These are phyloP conservation scores for Debaryomyces subglobosus DNA, from an alignment of 1,139 yeast species.

Conservation along the genomic window DNA sequence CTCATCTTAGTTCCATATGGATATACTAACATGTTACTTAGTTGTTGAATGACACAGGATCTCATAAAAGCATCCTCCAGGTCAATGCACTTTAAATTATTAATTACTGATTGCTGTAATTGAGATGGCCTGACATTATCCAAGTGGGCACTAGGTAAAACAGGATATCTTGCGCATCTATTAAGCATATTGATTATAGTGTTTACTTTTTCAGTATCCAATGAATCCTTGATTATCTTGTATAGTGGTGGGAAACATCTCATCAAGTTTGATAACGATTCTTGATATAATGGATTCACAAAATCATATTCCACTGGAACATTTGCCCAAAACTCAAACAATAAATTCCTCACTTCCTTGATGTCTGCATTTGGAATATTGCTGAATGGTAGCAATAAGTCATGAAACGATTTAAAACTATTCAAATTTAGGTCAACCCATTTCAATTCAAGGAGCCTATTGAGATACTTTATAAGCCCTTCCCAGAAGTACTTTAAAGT, in stretches of 20 bases:
- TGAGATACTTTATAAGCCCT: constrained; percentile 52
- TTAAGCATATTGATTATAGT: constrained; percentile 52
- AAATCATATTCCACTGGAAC: constrained; percentile 65
- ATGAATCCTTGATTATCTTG: constrained; percentile 30
- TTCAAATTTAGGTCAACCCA: constrained; percentile 53
- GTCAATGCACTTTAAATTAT: constrained; percentile 42
- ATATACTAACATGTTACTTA: constrained; percentile 53
- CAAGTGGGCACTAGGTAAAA: constrained; percentile 49
- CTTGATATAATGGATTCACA: constrained; percentile 56
- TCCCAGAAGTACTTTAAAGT: constrained; percentile 47
- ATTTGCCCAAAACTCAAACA: constrained; percentile 67
- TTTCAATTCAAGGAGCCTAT: constrained; percentile 37
- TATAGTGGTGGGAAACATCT: constrained; percentile 53
- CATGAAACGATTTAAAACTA: constrained; percentile 55
- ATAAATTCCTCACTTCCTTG: constrained; percentile 36
- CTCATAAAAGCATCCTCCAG: constrained; percentile 36
- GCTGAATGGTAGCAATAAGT: constrained; percentile 41
- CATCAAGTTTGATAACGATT: constrained; percentile 54
- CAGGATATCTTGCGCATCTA: constrained; percentile 68
- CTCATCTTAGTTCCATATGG: constrained; percentile 63
- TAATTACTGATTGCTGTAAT: constrained; percentile 55
- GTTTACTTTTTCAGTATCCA: constrained; percentile 39
- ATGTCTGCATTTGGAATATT: constrained; percentile 10
- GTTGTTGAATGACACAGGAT: constrained; percentile 52
- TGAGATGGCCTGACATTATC: constrained; percentile 56